Percentiles rank a stretch among this genome's conserved stretches.
phyloP scores from a whole-genome alignment of 2,329 filamentous ascomycete genomes.

The Aspergillus pseudoviridinutans region DNA sequence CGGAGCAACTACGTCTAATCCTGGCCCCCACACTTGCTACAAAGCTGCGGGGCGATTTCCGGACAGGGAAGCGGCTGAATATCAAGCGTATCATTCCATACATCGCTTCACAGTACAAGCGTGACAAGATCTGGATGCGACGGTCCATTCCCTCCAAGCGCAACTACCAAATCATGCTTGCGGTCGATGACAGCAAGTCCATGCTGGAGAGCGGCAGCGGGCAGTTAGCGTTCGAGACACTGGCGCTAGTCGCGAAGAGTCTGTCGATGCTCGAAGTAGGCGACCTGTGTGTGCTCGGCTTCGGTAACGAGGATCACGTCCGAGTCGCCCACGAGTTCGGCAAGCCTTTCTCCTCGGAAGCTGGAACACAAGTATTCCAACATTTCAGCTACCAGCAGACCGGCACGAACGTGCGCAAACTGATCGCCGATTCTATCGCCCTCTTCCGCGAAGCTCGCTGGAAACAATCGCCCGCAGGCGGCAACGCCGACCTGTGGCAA shows the following conservation, averaged over 20 bases:
- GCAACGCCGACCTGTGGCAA: constrained; percentile 82
- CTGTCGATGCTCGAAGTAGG: constrained; percentile 92
- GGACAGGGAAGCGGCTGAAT: constrained; percentile 95
- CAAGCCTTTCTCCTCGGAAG: constrained; percentile 73
- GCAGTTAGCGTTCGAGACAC: constrained; percentile 82
- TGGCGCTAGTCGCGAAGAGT: constrained; percentile 83
- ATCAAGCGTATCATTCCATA: constrained; percentile 99
- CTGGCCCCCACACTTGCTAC: constrained; percentile 91
- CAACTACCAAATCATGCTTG: constrained; percentile 94
- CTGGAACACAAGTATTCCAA: constrained; percentile 78
- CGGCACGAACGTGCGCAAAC: constrained; percentile 75
- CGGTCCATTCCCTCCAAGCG: constrained; percentile 87
- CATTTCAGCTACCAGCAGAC: constrained; percentile 81
- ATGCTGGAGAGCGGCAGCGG: constrained; percentile 83
- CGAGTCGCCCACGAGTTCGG: constrained; percentile 83
- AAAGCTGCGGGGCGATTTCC: constrained; percentile 93
- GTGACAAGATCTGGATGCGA: constrained; percentile 99
- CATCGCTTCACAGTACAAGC: constrained; percentile 96
- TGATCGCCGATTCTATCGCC: constrained; percentile 74
- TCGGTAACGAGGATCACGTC: constrained; percentile 68
- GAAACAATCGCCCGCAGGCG: constrained; percentile 49
- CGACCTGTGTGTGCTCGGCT: constrained; percentile 85
- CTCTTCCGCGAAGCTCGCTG: constrained; percentile 74
- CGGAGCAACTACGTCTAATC: constrained; percentile 92
- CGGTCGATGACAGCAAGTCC: constrained; percentile 89